These are phyloP conservation scores for Carex sylvatica DNA, from an alignment of 202 grass and related monocot genomes.

Conservation along the genomic window DNA sequence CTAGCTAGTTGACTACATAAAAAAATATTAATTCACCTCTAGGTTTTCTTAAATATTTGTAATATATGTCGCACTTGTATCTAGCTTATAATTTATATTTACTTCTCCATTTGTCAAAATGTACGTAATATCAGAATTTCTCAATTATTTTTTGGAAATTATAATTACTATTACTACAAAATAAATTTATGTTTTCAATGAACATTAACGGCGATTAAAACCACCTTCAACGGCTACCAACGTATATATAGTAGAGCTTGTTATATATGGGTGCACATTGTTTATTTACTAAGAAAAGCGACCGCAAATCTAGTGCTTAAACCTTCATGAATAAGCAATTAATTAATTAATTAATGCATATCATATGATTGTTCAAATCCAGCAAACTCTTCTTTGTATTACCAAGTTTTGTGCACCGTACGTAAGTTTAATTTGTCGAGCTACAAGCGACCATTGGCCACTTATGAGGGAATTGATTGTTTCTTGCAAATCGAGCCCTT, in stretches of 20 bases:
- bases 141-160: neutral
- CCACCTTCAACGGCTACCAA: neutral
- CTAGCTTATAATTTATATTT: neutral
- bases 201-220: neutral
- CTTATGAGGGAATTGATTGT: neutral
- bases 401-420: slow-evolving; percentile 5
- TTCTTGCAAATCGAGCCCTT: neutral
- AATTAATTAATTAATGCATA: neutral
- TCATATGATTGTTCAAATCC: neutral
- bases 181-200: neutral
- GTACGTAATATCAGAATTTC: neutral
- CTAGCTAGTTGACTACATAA: neutral
- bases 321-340: slow-evolving; percentile 17
- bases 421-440: slow-evolving; percentile 27
- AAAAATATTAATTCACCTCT: neutral
- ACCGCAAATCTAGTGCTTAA: slow-evolving; percentile 16
- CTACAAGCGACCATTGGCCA: slow-evolving; percentile 3
- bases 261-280: neutral
- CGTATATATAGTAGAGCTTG: neutral
- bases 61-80: no score
- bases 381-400: slow-evolving; percentile 4
- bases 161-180: neutral
- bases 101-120: neutral
- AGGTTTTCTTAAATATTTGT: neutral
- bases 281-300: neutral